Evolutionary conservation across 169 alveolate genomes (phyloP).

Genomic region (Plasmodium gallinaceum): DNA sequence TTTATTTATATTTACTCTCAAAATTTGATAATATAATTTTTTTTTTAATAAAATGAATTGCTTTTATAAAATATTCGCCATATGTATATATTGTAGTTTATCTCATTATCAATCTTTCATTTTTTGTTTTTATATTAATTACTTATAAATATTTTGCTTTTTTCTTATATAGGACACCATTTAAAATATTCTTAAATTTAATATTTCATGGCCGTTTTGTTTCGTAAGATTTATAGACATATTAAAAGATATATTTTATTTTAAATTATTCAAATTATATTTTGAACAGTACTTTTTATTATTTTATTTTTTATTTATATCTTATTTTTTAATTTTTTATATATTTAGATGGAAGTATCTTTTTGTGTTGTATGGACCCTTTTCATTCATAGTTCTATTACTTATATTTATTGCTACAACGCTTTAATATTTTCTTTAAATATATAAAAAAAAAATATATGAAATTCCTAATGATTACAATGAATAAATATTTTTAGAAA

Average conservation of each 20-base stretch:
- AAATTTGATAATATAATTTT: not conserved
- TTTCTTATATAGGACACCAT: constrained; percentile 45
- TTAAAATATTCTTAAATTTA: constrained; percentile 29
- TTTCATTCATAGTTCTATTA: constrained; percentile 23
- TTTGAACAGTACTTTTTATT: not conserved
- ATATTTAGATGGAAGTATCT: constrained; percentile 37
- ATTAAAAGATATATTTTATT: not conserved
- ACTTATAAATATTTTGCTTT: no score
- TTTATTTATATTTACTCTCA: no score
- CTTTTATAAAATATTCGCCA: no score
- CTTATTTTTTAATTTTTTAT: not conserved
- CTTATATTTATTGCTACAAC: constrained; percentile 23
- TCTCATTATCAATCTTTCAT: no score
- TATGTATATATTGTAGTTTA: no score
- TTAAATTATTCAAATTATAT: not conserved
- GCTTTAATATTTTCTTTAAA: constrained; percentile 3
- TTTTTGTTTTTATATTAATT: no score
- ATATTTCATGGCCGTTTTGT: constrained; percentile 36
- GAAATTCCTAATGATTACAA: no score
- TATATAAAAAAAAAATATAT: not conserved
- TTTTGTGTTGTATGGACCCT: constrained; percentile 53
- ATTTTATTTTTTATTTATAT: not conserved
- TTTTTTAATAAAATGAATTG: not conserved
- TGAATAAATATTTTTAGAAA: no score
- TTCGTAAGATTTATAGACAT: constrained; percentile 23